Evolutionary conservation across 1,139 yeast species (phyloP), one percentile per base, ranked within the genome.

Genomic region (Kodamaea arcana): DNA sequence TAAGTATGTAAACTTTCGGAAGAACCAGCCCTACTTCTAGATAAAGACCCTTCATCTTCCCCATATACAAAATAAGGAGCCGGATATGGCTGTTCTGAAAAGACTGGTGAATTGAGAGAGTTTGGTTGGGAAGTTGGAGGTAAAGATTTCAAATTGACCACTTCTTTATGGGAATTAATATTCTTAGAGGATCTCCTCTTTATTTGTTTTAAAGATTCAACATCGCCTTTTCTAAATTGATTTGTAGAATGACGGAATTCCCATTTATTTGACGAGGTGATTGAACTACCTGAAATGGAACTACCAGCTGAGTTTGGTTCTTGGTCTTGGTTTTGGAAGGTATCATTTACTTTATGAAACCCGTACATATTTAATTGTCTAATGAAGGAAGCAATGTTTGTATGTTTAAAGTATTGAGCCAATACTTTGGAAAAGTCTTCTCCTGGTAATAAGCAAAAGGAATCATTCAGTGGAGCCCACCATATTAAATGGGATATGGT

Each of bases 321-420:
- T 25, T 33, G 30, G 30, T 41, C 41, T 24, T 36, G 37, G 15
- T 33, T 27, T 41, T 57, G 63, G 41, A 59, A 60, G 31, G 59
- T 55, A 37, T 66, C 72, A 47, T 66, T 69, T 13, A 82, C 86
- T 55, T 83, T 83, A 52, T 83, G 90, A 56, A 82, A 82, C 8
- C 87, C 92, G 52, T 83, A 47, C 51, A 47, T 47, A 39, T 47
- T 47, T 31, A 47, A 42, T 37, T 47, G 51, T 37, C 92, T 70
- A 24, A 83, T 83, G 55, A 83, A 83, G 18, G 84, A 78, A 1
- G 90, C 86, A 31, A 82, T 81, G 51, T 83, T 83, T 29, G 87
- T 81, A 54, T 83, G 92, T 52, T 83, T 83, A 60, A 83, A 83
- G 56, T 80, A 83, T 34, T 69, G 75, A 32, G 83, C 73, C 43